Evolutionary conservation across 805 yeast genomes (phyloP).

Genomic region (Metschnikowia sp.): DNA sequence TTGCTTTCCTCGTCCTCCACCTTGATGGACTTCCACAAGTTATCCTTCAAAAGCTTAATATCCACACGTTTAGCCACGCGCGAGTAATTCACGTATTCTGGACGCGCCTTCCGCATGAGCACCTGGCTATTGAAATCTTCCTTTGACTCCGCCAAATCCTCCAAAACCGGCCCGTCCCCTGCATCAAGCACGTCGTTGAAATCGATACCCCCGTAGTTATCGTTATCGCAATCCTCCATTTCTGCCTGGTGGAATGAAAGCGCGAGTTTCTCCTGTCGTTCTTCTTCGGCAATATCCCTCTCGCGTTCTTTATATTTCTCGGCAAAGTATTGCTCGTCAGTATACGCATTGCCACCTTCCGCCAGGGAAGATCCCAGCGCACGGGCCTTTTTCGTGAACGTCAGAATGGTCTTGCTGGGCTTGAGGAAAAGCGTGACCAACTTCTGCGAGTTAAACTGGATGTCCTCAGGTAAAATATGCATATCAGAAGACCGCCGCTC

Average conservation of each 20-base stretch:
- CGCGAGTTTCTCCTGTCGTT: constrained; percentile 35
- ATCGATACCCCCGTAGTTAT: constrained; percentile 38
- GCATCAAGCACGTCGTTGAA: constrained; percentile 42
- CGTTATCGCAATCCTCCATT: constrained; percentile 37
- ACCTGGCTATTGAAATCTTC: constrained; percentile 18
- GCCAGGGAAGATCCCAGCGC: background rate
- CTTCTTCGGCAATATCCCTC: constrained; percentile 27
- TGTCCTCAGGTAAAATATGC: constrained; percentile 67
- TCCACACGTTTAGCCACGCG: constrained; percentile 77
- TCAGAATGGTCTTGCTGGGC: constrained; percentile 48
- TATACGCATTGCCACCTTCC: constrained; percentile 24
- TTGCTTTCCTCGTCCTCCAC: constrained; percentile 10
- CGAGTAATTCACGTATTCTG: constrained; percentile 54
- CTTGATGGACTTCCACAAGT: constrained; percentile 62
- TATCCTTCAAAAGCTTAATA: constrained; percentile 67
- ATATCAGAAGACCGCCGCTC: constrained; percentile 25
- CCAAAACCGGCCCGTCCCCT: constrained; percentile 14
- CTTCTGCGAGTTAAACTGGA: constrained; percentile 64
- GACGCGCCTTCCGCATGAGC: constrained; percentile 26
- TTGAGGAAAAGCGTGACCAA: constrained; percentile 67
- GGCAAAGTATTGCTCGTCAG: constrained; percentile 76
- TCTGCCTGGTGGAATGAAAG: constrained; percentile 40
- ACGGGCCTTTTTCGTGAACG: constrained; percentile 11
- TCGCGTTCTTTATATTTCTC: constrained; percentile 45
- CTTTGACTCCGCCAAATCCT: constrained; percentile 11